phyloP scores from a whole-genome alignment of 1,139 yeast species.

The Kodamaea alishanica region DNA sequence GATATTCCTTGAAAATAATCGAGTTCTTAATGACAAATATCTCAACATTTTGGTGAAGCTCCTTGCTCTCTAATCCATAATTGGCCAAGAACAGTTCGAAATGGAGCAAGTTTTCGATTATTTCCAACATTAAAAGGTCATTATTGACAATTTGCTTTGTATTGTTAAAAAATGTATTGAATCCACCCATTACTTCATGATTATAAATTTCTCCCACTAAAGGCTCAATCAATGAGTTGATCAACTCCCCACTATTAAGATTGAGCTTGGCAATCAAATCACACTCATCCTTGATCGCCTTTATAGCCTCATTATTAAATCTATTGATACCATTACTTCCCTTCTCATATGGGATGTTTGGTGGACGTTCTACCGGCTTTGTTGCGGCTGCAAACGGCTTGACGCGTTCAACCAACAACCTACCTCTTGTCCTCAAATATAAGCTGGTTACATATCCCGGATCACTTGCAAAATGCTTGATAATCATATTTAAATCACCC shows the following conservation, averaged over 20 bases:
- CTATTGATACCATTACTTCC: conserved; percentile 58
- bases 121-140: conserved; percentile 40
- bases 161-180: conserved; percentile 11
- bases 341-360: conserved; percentile 51
- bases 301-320: conserved; percentile 52
- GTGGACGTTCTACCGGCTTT: conserved; percentile 35
- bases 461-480: conserved; percentile 43
- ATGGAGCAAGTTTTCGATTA: conserved; percentile 34
- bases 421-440: conserved; percentile 46
- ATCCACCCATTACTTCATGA: conserved; percentile 12
- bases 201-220: conserved; percentile 23
- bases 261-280: conserved; percentile 27
- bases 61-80: conserved; percentile 11
- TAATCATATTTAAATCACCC: conserved; percentile 28
- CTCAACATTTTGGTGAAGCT: conserved; percentile 9
- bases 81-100: conserved; percentile 21
- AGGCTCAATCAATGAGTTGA: conserved; percentile 23
- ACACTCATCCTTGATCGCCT: conserved; percentile 47
- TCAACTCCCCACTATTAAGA: conserved; percentile 15
- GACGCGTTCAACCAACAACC: conserved; percentile 43
- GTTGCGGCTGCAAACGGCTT: conserved; percentile 30
- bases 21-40: conserved; percentile 13
- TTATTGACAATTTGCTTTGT: conserved; percentile 19
- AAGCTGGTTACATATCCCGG: conserved; percentile 36
- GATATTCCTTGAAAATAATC: conserved; percentile 48